Evolutionary conservation across 23 red algal genomes (phyloP).

Genomic region (Cyanidiococcus yangmingshanensis): DNA sequence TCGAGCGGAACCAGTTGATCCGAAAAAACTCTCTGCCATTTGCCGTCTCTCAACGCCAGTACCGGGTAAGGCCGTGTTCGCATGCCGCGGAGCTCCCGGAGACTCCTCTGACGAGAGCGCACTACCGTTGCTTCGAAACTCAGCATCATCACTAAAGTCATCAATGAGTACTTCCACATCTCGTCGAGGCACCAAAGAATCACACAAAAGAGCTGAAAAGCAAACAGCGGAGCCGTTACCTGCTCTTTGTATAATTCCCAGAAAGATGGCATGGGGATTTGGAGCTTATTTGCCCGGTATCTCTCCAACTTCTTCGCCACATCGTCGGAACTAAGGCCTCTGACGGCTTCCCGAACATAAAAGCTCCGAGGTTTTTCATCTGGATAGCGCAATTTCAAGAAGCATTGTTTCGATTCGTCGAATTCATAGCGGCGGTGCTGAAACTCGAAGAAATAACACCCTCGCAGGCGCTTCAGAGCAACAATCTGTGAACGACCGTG

Average conservation of each 20-base stretch:
- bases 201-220: slow-evolving; percentile 94
- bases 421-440: slow-evolving; percentile 74
- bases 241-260: slow-evolving; percentile 80
- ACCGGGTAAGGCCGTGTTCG: slow-evolving; percentile 40
- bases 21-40: slow-evolving; percentile 55
- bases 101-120: slow-evolving; percentile 44
- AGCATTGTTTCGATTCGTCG: slow-evolving; percentile 22
- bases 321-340: slow-evolving; percentile 43
- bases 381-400: slow-evolving; percentile 59
- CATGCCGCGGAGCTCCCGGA: slow-evolving; percentile 93
- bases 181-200: slow-evolving; percentile 88
- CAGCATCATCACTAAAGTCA: slow-evolving; percentile 92
- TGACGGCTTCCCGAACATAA: slow-evolving; percentile 29
- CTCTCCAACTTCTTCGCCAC: slow-evolving; percentile 21
- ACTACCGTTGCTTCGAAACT: slow-evolving; percentile 88
- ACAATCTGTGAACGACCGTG: slow-evolving; percentile 61
- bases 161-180: slow-evolving; percentile 78
- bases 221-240: slow-evolving; percentile 83
- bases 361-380: slow-evolving; percentile 29
- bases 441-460: slow-evolving; percentile 40
- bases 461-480: slow-evolving; percentile 19
- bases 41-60: slow-evolving; percentile 47
- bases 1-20: slow-evolving; percentile 79
- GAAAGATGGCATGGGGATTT: slow-evolving; percentile 85
- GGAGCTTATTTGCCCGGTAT: slow-evolving; percentile 60